Evolutionary conservation across 192 early-diverging fungal genomes (phyloP).

Genomic region (Coemansia sp.): DNA sequence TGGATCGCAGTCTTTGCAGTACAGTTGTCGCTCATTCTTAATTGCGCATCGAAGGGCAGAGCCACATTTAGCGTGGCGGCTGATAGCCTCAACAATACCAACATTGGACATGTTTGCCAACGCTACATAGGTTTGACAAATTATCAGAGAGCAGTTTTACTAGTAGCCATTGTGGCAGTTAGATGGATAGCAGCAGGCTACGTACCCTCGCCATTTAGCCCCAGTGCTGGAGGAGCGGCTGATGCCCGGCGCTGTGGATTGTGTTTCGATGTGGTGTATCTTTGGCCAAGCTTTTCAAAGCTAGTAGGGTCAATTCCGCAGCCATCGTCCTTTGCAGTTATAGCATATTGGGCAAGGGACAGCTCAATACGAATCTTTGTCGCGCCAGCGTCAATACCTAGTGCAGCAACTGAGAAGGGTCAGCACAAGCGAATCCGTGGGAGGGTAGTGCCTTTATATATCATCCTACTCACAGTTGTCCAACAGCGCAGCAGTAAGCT

Average conservation of each 20-base stretch:
- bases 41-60: conserved; percentile 12
- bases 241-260: background rate
- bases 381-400: conserved; percentile 45
- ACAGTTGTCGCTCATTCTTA: conserved; percentile 18
- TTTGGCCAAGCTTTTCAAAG: conserved; percentile 22
- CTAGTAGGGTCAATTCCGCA: conserved; percentile 15
- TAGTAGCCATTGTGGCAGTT: background rate
- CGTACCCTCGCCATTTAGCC: conserved; percentile 36
- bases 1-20: background rate
- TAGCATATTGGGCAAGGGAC: conserved; percentile 10
- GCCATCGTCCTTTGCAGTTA: conserved; percentile 37
- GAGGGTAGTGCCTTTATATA: background rate
- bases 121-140: conserved; percentile 7
- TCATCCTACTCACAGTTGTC: conserved; percentile 32
- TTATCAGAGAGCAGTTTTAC: background rate
- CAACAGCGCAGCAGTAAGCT: conserved; percentile 23
- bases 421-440: background rate
- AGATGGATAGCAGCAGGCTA: background rate
- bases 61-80: background rate
- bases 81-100: conserved; percentile 25
- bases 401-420: background rate
- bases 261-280: conserved; percentile 32
- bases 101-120: conserved; percentile 45
- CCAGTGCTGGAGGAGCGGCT: background rate
- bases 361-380: conserved; percentile 26